Conservation (phyloP, 441 rosid genomes). For the Erysimum cheiri region DNA sequence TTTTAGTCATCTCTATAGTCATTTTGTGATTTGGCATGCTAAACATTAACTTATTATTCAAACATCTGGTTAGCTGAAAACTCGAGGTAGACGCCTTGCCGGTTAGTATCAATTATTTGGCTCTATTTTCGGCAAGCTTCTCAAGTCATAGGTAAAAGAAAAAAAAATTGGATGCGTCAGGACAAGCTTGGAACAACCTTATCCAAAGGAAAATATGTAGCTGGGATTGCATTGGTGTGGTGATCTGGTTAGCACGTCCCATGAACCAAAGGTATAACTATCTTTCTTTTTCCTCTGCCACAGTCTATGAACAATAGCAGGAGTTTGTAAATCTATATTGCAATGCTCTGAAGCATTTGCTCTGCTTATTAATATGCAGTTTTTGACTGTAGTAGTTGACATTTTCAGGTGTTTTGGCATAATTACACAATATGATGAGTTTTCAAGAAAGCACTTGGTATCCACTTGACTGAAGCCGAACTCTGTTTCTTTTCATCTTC, state of each 20-base stretch:
- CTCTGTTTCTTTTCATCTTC: conserved; percentile 1
- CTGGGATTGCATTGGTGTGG: conserved; percentile 71
- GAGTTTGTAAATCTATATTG: background rate
- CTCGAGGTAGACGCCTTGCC: conserved; percentile 51
- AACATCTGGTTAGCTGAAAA: conserved; percentile 55
- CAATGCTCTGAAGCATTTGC: background rate
- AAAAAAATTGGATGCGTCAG: conserved; percentile 47
- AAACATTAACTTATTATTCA: conserved; percentile 37
- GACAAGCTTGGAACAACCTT: conserved; percentile 51
- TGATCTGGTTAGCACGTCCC: conserved; percentile 58
- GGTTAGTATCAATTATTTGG: conserved; percentile 50
- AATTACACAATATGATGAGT: conserved; percentile 64
- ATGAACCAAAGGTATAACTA: conserved; percentile 52
- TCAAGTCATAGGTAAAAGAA: conserved; percentile 31
- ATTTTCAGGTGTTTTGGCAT: conserved; percentile 68
- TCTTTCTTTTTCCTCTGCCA: background rate
- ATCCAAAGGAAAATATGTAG: conserved; percentile 36
- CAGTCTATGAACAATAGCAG: background rate
- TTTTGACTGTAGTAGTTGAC: background rate
- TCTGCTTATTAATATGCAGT: background rate
- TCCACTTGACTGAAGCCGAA: conserved; percentile 22
- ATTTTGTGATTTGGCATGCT: conserved; percentile 12
- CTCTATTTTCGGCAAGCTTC: conserved; percentile 28
- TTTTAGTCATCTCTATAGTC: background rate
- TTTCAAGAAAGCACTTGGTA: conserved; percentile 72